Conservation (phyloP, 2,329 filamentous ascomycete genomes). For the Pestalotiopsis sp. region DNA sequence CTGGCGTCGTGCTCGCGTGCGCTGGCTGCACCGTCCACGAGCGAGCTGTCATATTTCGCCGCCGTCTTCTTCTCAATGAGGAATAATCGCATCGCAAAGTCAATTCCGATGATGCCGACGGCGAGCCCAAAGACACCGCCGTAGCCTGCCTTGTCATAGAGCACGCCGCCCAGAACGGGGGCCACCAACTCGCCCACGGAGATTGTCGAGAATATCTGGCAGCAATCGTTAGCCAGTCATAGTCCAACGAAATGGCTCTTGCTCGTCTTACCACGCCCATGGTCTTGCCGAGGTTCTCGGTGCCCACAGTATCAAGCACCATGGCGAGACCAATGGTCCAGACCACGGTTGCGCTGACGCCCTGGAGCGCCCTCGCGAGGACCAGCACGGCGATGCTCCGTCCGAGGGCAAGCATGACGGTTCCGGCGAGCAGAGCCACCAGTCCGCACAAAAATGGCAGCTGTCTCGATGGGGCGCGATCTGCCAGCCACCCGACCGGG, state of each 20-base stretch:
- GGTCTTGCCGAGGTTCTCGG: constrained; percentile 57
- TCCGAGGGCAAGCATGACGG: constrained; percentile 54
- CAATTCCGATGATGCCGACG: constrained; percentile 52
- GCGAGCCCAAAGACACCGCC: constrained; percentile 58
- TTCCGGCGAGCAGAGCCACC: constrained; percentile 50
- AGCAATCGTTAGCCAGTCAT: constrained; percentile 6
- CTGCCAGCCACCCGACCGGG: constrained; percentile 54
- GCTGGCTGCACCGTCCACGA: constrained; percentile 22
- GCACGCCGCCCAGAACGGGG: constrained; percentile 58
- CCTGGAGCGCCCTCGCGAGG: constrained; percentile 56
- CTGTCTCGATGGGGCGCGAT: constrained; percentile 52
- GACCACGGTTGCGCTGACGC: constrained; percentile 56
- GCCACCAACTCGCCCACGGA: constrained; percentile 56
- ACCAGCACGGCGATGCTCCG: constrained; percentile 46
- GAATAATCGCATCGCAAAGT: constrained; percentile 59
- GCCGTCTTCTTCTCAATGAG: constrained; percentile 65
- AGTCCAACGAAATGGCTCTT: background rate
- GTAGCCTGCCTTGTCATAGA: constrained; percentile 61
- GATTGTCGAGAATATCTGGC: constrained; percentile 57
- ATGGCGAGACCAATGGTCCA: constrained; percentile 56
- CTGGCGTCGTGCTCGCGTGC: constrained; percentile 18
- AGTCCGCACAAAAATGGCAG: constrained; percentile 59
- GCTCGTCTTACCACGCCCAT: constrained; percentile 51
- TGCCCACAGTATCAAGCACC: constrained; percentile 56
- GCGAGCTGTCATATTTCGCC: constrained; percentile 35